These are phyloP conservation scores for Solanum tarijense DNA, from an alignment of 257 asterid genomes.

Conservation along the genomic window DNA sequence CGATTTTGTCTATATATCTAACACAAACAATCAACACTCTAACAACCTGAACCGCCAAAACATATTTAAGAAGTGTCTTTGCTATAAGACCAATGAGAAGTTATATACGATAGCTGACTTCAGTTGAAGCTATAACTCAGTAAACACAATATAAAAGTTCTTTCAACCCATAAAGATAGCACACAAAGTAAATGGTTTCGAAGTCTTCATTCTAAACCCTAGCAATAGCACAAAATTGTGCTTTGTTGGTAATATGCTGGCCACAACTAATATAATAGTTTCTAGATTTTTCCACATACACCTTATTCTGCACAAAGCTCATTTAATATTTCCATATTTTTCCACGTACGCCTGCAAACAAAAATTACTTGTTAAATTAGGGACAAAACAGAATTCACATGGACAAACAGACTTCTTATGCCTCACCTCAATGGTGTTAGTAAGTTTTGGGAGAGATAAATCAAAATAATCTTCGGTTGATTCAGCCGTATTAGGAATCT, in stretches of 20 bases:
- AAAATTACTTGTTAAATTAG: slow-evolving; percentile 12
- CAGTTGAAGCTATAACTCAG: neutral
- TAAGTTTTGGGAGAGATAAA: slow-evolving; percentile 44
- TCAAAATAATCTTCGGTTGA: slow-evolving; percentile 39
- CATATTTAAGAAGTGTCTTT: neutral
- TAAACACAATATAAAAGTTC: neutral
- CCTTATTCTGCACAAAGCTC: neutral
- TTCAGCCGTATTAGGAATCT: slow-evolving; percentile 59
- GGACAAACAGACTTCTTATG: neutral
- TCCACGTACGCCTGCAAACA: slow-evolving; percentile 72
- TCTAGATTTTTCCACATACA: neutral
- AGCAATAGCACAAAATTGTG: neutral
- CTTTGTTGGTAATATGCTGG: neutral
- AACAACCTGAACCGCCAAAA: neutral
- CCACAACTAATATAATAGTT: neutral
- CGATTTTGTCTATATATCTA: too few relatives aligned
- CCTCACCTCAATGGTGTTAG: slow-evolving; percentile 79
- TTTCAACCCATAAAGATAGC: neutral
- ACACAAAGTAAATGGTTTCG: neutral
- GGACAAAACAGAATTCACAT: neutral
- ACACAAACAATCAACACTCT: neutral
- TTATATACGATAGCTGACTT: neutral
- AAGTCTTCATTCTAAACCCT: neutral
- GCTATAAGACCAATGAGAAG: neutral
- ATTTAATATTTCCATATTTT: slow-evolving; percentile 41